Evolutionary conservation across 192 early-diverging fungal species (phyloP).

Genomic region (Lobulomyces angularis): DNA sequence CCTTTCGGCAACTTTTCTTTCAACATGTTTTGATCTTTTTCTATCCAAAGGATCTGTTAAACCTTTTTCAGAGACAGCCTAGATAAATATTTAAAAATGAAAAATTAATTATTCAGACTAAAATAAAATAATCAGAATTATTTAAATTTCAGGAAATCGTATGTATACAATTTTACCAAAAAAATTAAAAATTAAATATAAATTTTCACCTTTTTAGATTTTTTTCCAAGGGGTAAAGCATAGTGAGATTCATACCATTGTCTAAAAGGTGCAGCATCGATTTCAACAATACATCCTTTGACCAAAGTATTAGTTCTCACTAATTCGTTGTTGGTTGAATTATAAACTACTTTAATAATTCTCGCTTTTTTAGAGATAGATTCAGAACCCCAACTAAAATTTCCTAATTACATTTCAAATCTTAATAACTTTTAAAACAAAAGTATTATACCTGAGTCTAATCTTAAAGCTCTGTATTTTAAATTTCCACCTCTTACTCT

Average conservation of each 20-base stretch:
- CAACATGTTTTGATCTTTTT: constrained; percentile 65
- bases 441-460: constrained; percentile 72
- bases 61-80: constrained; percentile 6
- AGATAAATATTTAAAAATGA: constrained; percentile 7
- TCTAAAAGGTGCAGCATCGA: constrained; percentile 98
- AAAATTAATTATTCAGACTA: constrained; percentile 3
- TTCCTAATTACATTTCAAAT: no score
- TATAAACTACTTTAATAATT: constrained; percentile 91
- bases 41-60: constrained; percentile 6
- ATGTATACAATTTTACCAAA: no score
- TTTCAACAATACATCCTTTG: constrained; percentile 89
- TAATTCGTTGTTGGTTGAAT: constrained; percentile 99
- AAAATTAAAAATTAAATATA: no score
- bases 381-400: constrained; percentile 98
- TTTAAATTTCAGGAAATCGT: no score
- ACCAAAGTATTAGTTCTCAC: constrained; percentile 99
- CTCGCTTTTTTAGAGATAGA: constrained; percentile 89
- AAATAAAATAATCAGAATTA: constrained; percentile 1
- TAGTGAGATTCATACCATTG: constrained; percentile 99
- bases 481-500: constrained; percentile 97
- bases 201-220: constrained; percentile 43
- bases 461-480: constrained; percentile 96
- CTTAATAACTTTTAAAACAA: no score
- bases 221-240: constrained; percentile 75
- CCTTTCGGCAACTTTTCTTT: constrained; percentile 75